Base-by-base conservation (phyloP, 192 early-diverging fungal genomes). In the Coemansia sp. region DNA sequence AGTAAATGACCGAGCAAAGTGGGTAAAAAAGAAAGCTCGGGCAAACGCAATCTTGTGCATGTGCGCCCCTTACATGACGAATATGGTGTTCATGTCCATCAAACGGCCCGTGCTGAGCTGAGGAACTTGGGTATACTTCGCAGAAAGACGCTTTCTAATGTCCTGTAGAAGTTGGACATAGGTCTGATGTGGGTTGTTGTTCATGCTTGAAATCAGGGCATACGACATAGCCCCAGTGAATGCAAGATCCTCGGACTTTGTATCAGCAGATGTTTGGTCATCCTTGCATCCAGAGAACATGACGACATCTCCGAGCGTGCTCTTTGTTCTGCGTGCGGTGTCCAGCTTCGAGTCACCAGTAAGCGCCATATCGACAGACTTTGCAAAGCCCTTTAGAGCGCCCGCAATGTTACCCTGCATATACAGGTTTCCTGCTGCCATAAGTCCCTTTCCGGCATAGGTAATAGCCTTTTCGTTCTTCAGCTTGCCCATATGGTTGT, bases 221-320 rank as follows among this genome's bases (percentile, higher is more conserved):
- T 91, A 84, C 37, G 88, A 87, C 89, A 92, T 91, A 20, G 90
- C 91, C 31, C 90, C 91, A 0, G 89, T 91, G 39, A 81, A 81
- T 33, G 52, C 18, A 56, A 81, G 67, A 34, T 81, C 79, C 67
- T 85, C 85, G 21, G 88, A 82, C 45, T 85, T 81, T 29, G 91
- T 79, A 79, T 93, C 92, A 9, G 91, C 91, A 21, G 90, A 91
- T n/a, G 92, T 93, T 70, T 93, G 91, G 57, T 84, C 82, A 63
- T 93, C 92, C 59, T 89, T 91, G 68, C 92, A 93, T 29, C 91
- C 91, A 59, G 87, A 89, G 61, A 93, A 88, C 92, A 90, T 90
- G 59, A 93, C 77, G 16, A 90, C 89, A 64, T 93, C 92, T 16
- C 89, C 90, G 72, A 81, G 58, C 37, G 75, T 74, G 63, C 75